Base-by-base conservation (phyloP, 1,284 basidiomycete genomes). In the Stygiomarasmius scandens region DNA sequence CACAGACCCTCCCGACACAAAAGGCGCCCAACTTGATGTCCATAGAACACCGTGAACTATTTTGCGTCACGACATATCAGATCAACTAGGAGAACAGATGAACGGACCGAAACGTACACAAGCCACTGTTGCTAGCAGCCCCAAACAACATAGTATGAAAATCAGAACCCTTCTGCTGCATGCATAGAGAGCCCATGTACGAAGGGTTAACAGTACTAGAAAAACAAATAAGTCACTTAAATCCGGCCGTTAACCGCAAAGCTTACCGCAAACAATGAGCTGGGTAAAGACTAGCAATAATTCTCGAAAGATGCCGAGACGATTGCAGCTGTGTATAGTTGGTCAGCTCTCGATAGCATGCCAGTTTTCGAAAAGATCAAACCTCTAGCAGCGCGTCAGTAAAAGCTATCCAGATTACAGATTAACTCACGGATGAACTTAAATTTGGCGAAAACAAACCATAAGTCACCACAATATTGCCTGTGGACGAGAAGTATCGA, bases 101-200 rank as follows among this genome's bases (percentile, higher is more conserved):
- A 32, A 32, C 5, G 29, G 29, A 32, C 12, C 12, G 5, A 12
- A 32, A 20, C 55, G 44, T 36, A 57, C 55, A 29, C 45, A 41
- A 4, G 55, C 27, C 23, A 57, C 34, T 20, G 43, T 50, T 4
- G 27, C 44, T 11, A 57, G n/a, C 11, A 32, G 38, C 24, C 22
- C 46, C 6, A 23, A 44, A 36, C 49, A 52, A 25, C 29, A n/a
- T 14, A 57, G 22, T 44, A 57, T 57, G 22, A 27, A 41, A 9
- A 36, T 27, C 9, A 57, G 34, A 16, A 57, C 34, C 19, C 55
- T 43, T 16, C 46, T 57, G 24, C 50, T 52, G 45, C 55, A 48
- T 23, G 50, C 25, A 45, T 57, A 57, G 3, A 57, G 22, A 11
- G 55, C 55, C n/a, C 51, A 57, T 34, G 52, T 57, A n/a, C 55